A percentile compares a stretch with the other conserved stretches of the same genome.
phyloP scores from a whole-genome alignment of 345 rosid genomes.

The Diplotaxis tenuifolia region DNA sequence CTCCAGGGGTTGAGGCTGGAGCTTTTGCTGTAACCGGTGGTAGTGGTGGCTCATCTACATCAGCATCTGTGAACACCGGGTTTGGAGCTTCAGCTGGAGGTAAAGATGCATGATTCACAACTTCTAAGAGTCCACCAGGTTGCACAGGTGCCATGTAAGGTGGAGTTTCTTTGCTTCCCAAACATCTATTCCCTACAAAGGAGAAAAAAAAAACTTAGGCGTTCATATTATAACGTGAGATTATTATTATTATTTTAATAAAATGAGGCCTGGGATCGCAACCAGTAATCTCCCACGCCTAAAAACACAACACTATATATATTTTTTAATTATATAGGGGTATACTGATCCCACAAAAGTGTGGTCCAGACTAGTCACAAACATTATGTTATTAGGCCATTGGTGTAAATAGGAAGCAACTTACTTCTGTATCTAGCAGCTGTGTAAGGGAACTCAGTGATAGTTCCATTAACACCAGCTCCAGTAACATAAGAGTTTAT shows the following conservation, averaged over 20 bases:
- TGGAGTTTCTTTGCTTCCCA: slow-evolving; percentile 26
- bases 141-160: slow-evolving; percentile 52
- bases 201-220: slow-evolving; percentile 10
- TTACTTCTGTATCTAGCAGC: slow-evolving; percentile 76
- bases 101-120: slow-evolving; percentile 15
- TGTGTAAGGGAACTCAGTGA: slow-evolving; percentile 80
- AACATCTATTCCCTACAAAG: slow-evolving; percentile 65
- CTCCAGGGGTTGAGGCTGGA: slow-evolving; percentile 50
- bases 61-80: slow-evolving; percentile 52
- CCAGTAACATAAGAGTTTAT: slow-evolving; percentile 47
- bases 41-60: slow-evolving; percentile 64
- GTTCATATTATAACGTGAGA: neutral
- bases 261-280: too few species aligned
- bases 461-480: slow-evolving; percentile 48
- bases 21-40: slow-evolving; percentile 29
- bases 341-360: too few species aligned
- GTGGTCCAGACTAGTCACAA: too few species aligned
- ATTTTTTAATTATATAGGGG: too few species aligned
- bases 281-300: too few species aligned
- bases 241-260: too few species aligned
- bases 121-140: slow-evolving; percentile 46
- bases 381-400: neutral
- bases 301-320: neutral
- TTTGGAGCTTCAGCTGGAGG: slow-evolving; percentile 77
- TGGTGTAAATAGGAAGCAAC: slow-evolving; percentile 31